These are phyloP conservation scores for Cadophora luteo-olivacea DNA, from an alignment of 2,329 filamentous ascomycete species.

Conservation along the genomic window DNA sequence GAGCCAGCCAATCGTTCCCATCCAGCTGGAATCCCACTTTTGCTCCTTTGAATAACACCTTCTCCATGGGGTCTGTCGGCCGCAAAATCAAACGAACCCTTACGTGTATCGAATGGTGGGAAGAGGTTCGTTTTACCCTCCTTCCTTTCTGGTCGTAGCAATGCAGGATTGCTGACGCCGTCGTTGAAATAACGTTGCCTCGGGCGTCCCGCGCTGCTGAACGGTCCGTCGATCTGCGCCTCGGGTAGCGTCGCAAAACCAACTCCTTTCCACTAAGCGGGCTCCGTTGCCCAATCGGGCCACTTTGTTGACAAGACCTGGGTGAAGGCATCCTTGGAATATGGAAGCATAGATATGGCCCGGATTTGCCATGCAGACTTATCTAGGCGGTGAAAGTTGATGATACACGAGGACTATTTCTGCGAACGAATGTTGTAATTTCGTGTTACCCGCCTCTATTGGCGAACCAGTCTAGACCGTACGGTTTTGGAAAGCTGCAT, in stretches of 20 bases:
- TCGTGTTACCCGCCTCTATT: neutral
- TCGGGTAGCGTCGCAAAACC: constrained; percentile 4
- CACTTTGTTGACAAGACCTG: neutral
- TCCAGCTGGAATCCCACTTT: neutral
- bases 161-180: neutral
- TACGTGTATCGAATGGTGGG: neutral
- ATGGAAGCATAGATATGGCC: neutral
- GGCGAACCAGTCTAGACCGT: neutral
- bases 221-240: neutral
- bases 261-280: neutral
- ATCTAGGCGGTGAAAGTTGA: neutral
- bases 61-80: constrained; percentile 1
- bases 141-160: neutral
- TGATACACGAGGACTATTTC: neutral
- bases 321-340: neutral
- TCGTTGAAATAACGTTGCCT: constrained; percentile 5
- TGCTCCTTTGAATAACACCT: neutral
- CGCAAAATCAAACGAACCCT: neutral
- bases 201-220: neutral
- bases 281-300: neutral
- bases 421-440: neutral
- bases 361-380: neutral
- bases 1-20: neutral
- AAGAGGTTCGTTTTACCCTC: neutral
- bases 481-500: too few relatives aligned